Evolutionary conservation across 1,284 basidiomycete genomes (phyloP), one percentile per base, ranked within the genome.

Genomic region (Fomitopsis betulina): DNA sequence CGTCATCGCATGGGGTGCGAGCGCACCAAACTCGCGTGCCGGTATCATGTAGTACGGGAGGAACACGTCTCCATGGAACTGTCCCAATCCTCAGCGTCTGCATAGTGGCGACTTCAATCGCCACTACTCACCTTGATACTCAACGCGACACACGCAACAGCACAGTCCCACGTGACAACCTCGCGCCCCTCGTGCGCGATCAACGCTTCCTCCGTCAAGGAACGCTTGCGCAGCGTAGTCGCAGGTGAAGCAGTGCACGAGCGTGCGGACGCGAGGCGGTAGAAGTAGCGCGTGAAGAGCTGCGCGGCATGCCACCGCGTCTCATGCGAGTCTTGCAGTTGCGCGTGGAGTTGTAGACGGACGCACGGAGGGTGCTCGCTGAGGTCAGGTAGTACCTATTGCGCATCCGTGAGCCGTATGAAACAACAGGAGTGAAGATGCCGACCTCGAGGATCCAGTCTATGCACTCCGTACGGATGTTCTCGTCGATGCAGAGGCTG

Each of bases 41-140:
- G 73, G 76, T 1, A 87, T 75, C 1, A 83, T 81, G 27, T 73
- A 66, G 10, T 86, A 72, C 3, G 85, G 85, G 0, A 72, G 63
- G 17, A 87, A 70, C 49, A 82, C 79, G 66, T 87, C 85, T n/a
- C 85, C 79, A 69, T 87, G 82, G 55, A 83, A 75, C 85, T 87
- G 54, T 32, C 2, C 6, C 17, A 25, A 33, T 54, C 32, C 1
- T 47, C 49, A 43, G 30, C 53, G 19, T 51, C 10, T 49, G n/a
- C 50, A 25, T 25, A 37, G 47, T 15, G 5, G 19, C 33, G 35
- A 17, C 17, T 13, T 3, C 19, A 38, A 25, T 9, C 17, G 23
- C 60, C 15, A 39, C 25, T 13, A 15, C 45, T 13, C 25, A 82
- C 84, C 78, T 87, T 87, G 37, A 84, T 77, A 58, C 82, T 79